Evolutionary conservation across 257 asterid genomes (phyloP), one percentile per base, ranked within the genome.

Genomic region (Solanum medicagineum): DNA sequence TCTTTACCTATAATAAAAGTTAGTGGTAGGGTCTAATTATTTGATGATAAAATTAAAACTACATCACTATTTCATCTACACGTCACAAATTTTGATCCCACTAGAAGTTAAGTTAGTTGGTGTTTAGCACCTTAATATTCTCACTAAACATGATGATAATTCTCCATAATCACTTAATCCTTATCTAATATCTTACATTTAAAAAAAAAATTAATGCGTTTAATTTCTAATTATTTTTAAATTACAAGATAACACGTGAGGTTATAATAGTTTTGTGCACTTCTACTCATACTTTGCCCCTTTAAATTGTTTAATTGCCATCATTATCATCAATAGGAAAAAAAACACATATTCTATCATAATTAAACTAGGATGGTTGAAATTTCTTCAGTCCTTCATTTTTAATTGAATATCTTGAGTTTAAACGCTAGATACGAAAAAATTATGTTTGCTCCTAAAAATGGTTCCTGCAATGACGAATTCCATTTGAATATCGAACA

Each of bases 21-120:
- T 75, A 83, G 85, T 88, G 87, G 90, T 89, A 65, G 91, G 91
- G 82, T 80, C 83, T 40, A 45, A 62, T 82, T 51, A 29, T 32
- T 22, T 59, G 45, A 62, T 51, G 45, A 82, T 26, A 49, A 82
- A 59, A 70, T 40, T 70, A 20, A 80, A 59, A 24, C 26, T 8
- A 19, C 44, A 62, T 44, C 85, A 82, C 26, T 6, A 63, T 44
- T 82, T 45, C 11, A 82, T 62, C 55, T 44, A 54, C 85, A 62
- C 74, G 85, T 60, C 85, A 82, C 47, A 82, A 82, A 44, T 15
- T 45, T 60, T 11, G 83, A 82, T 26, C 42, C n/a, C 62, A 83
- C 85, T 82, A 20, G 87, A 85, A 57, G 36, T 77, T 88, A 85
- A 85, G 87, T 88, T 84, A 81, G 87, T 86, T 87, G 85, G 89